Base-by-base conservation (phyloP, 2,329 filamentous ascomycete genomes). In the Phyllosticta citriasiana region DNA sequence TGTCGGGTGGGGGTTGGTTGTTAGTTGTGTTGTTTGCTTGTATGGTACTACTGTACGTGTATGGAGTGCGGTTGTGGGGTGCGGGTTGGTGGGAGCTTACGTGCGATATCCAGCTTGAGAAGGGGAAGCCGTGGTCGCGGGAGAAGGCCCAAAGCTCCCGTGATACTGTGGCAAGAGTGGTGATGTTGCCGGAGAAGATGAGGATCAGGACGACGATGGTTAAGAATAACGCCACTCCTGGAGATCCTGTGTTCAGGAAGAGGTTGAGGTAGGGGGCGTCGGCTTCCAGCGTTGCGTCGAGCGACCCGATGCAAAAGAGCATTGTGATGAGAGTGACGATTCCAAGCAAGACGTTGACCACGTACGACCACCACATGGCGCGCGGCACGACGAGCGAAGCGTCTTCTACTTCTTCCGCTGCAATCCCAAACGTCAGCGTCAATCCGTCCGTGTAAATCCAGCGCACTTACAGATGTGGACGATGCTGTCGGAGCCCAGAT, bases 101-200 rank as follows among this genome's bases (percentile, higher is more conserved):
- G 40, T 57, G 60, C 4, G 59, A 59, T 6, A 65, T 62, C 63
- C 62, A 63, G 1, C 19, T 2, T 3, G 63, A 63, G 24, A 51
- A 64, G 2, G 65, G 65, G 9, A 67, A 60, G 0, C 64, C 65
- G 3, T 60, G 57, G 53, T 67, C 64, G 8, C 65, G n/a, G 1
- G 65, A 58, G 26, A 67, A 65, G 2, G 65, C 63, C 65, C 65
- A 67, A 1, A 67, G 16, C 47, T 65, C 55, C 10, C 65, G 54
- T 1, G 62, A 63, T 3, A 59, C 56, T 2, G 66, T 64, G 4
- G 66, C 66, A 2, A 66, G 50, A 2, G 63, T 63, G 25, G 63
- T 63, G 27, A 66, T 63, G 26, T 62, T 63, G n/a, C 63, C 58
- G 22, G 57, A 51, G 24, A 64, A 61, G n/a, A 65, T 61, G 27